Evolutionary conservation across 768 basidiomycete genomes (phyloP), one percentile per base, ranked within the genome.

Genomic region (Boletus insuetus): DNA sequence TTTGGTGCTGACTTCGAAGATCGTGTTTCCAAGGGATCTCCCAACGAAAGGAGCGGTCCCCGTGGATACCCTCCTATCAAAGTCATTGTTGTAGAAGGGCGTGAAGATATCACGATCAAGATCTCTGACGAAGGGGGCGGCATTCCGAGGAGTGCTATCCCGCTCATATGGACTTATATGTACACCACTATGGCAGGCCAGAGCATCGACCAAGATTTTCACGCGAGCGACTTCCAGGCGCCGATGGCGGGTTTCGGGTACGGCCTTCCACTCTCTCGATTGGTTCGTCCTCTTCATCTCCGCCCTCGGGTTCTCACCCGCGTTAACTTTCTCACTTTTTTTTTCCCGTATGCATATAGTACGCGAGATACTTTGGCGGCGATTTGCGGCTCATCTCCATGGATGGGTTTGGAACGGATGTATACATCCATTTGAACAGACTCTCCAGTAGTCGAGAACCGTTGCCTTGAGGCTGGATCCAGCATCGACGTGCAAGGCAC

Each of bases 141-240:
- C 0, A 98, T 99, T 53, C 83, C 94, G 26, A 74, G 77, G 74
- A 88, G 79, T 59, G 92, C 91, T 0, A 87, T 98, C 20, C 93
- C 94, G 13, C 79, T 96, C 49, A 96, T 99, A 51, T 99, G 97
- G 97, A 99, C 96, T 58, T 98, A 95, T 70, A 97, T 98, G 92
- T 93, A 93, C 63, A 93, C 91, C 43, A 94, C 88, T 8, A 89
- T 91, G 91, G 76, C 77, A 58, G 79, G 81, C 16, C 82, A 87
- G 71, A 81, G 79, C 24, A 81, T 91, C 51, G 87, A 86, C 62
- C 84, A 86, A 71, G 84, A 91, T 59, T 90, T 94, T 64, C 82
- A 66, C 20, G 67, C 83, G 49, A 89, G 85, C 53, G 94, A 99
- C 71, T 98, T 98, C 73, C 90, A 93, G 69, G 97, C 97, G 2